phyloP scores from a whole-genome alignment of 371 early-diverging fungal species.

The Actinomucor elegans region DNA sequence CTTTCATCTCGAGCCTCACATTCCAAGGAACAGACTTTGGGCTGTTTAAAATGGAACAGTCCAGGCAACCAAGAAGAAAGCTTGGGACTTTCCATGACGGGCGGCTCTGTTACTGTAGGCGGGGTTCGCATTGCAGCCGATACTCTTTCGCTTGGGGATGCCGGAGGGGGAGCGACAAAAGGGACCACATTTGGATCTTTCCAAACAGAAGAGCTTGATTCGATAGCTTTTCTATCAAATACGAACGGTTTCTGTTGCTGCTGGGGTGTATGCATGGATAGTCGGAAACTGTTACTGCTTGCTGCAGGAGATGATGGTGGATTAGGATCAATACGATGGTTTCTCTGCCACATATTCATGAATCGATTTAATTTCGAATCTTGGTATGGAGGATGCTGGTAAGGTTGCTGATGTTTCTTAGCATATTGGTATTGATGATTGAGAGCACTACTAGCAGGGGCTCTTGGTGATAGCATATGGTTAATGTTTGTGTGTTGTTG shows the following conservation, averaged over 20 bases:
- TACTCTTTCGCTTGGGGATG: not conserved
- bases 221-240: slow-evolving; percentile 18
- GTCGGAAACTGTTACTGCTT: not conserved
- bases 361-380: slow-evolving; percentile 20
- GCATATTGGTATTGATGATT: slow-evolving; percentile 13
- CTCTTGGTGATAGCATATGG: slow-evolving; percentile 32
- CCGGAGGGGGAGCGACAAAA: not conserved
- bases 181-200: slow-evolving; percentile 7
- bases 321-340: slow-evolving; percentile 15
- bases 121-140: not conserved
- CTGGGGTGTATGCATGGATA: slow-evolving; percentile 1
- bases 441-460: slow-evolving; percentile 17
- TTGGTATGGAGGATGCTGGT: slow-evolving; percentile 6
- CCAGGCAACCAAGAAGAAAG: slow-evolving; percentile 18
- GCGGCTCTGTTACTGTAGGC: not conserved
- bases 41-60: slow-evolving; percentile 23
- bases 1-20: slow-evolving; percentile 44
- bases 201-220: slow-evolving; percentile 30
- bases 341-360: slow-evolving; percentile 22
- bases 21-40: slow-evolving; percentile 42
- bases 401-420: not conserved
- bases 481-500: slow-evolving; percentile 27
- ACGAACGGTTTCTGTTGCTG: slow-evolving; percentile 1
- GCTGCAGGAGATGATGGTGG: not conserved
- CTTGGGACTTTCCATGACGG: slow-evolving; percentile 4